phyloP scores from a whole-genome alignment of 495 filamentous ascomycete genomes.

The Lasiosphaeria ovina region DNA sequence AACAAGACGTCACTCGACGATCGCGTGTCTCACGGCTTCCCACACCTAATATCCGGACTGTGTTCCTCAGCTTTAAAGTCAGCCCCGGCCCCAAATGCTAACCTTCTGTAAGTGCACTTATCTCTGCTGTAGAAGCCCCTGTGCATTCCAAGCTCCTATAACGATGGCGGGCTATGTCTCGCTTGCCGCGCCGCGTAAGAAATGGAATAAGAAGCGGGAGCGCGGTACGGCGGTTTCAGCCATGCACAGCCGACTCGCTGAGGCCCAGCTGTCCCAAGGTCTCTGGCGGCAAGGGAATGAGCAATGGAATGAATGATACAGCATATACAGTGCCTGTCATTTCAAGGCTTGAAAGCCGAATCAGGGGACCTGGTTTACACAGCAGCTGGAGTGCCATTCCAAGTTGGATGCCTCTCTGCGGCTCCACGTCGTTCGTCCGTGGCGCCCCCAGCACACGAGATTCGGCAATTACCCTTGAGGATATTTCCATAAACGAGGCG shows the following conservation, averaged over 20 bases:
- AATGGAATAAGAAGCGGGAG: background rate
- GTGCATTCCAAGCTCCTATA: background rate
- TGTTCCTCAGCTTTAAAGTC: background rate
- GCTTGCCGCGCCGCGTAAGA: background rate
- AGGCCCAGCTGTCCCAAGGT: background rate
- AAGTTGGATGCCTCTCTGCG: no score
- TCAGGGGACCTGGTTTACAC: no score
- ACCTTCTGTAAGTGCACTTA: background rate
- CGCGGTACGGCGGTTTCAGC: background rate
- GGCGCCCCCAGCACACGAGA: no score
- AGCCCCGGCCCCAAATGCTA: background rate
- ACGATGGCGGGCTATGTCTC: background rate
- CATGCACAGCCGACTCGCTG: background rate
- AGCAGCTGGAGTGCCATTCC: no score
- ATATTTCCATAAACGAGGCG: no score
- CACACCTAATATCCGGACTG: background rate
- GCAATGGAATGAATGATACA: no score
- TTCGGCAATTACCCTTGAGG: no score
- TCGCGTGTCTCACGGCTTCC: background rate
- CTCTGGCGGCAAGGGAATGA: no score
- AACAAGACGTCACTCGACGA: constrained; percentile 6
- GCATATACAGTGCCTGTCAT: no score
- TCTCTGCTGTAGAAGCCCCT: background rate
- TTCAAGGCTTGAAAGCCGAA: no score
- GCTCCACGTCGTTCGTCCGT: no score